Evolutionary conservation across 2,329 filamentous ascomycete species (phyloP).

Genomic region (Paraconiothyrium sp.): DNA sequence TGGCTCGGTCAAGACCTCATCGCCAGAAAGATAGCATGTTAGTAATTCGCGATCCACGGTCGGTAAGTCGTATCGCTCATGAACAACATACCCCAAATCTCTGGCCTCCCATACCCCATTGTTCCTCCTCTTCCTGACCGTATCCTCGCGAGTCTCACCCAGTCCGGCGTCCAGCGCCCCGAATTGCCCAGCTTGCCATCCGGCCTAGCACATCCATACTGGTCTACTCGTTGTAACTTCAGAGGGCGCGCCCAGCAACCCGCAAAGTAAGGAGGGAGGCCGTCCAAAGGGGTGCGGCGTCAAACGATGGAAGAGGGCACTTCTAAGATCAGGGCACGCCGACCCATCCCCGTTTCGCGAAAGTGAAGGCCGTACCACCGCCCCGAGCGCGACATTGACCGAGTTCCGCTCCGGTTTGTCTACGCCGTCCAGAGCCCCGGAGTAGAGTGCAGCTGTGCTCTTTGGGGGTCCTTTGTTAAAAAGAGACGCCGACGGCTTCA

Average conservation of each 20-base stretch:
- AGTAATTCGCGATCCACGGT: neutral
- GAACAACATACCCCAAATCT: neutral
- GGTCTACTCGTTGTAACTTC: conserved; percentile 13
- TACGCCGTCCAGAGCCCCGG: conserved; percentile 12
- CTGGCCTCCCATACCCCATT: conserved; percentile 12
- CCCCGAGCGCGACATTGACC: conserved; percentile 14
- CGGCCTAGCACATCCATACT: conserved; percentile 17
- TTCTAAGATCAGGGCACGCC: conserved; percentile 10
- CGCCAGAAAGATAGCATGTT: neutral
- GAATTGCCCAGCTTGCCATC: conserved; percentile 15
- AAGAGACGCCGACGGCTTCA: conserved; percentile 2
- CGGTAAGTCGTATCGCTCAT: conserved; percentile 7
- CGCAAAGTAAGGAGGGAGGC: conserved; percentile 9
- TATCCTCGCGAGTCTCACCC: neutral
- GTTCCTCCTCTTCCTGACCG: conserved; percentile 6
- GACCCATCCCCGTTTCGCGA: conserved; percentile 5
- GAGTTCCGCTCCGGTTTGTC: conserved; percentile 6
- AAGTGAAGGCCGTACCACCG: neutral
- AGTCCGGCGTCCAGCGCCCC: conserved; percentile 15
- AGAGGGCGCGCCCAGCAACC: conserved; percentile 12
- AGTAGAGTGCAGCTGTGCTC: conserved; percentile 15
- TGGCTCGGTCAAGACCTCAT: conserved; percentile 9
- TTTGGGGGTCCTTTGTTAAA: conserved; percentile 6
- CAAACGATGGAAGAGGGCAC: neutral
- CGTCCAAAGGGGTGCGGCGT: conserved; percentile 7